Base-by-base conservation (phyloP, 371 early-diverging fungal species). In the Rhizopus delemar region DNA sequence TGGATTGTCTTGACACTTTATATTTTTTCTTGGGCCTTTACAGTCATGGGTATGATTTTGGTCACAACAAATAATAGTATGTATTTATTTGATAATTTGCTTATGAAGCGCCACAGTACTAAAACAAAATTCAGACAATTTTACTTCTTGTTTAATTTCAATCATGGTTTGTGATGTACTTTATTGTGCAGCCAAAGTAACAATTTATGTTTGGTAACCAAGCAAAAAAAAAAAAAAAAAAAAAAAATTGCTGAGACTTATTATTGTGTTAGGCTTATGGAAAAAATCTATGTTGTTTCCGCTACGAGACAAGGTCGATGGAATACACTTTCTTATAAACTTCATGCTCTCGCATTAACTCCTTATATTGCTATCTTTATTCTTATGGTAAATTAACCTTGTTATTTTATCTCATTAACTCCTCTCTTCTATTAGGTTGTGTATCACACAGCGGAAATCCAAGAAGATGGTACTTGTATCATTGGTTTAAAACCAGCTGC, bases 401-500 rank as follows among this genome's bases (percentile, higher is more conserved):
- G 12, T 22, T 50, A 11, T 4, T 51, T 15, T 46, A 54, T 22
- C 45, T 16, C 22, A 8, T 33, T 56, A 46, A 52, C 35, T 51
- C 35, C 9, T 33, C 31, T 15, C 8, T 31, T 54, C 11, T 38
- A 52, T n/a, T 50, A 78, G 79, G 41, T 85, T 31, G 32, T 71
- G 5, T 85, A 61, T 43, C 82, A 82, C 11, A 68, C 63, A 33
- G 56, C 69, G 8, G 66, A 74, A 11, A 9, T 84, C 36, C 58
- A 70, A 51, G 73, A 63, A 4, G 56, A 53, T 39, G 81, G 79
- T 5, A 39, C 57, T 8, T 84, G 85, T 48, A 65, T 65, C 51
- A 81, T 82, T 38, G 82, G 85, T 9, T 57, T 82, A 8, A 54
- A 74, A 50, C 75, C 77, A 5, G 32, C 66, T 31, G 82, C 85